Conservation (phyloP, 169 alveolate genomes). For the Eimeria necatrix region DNA sequence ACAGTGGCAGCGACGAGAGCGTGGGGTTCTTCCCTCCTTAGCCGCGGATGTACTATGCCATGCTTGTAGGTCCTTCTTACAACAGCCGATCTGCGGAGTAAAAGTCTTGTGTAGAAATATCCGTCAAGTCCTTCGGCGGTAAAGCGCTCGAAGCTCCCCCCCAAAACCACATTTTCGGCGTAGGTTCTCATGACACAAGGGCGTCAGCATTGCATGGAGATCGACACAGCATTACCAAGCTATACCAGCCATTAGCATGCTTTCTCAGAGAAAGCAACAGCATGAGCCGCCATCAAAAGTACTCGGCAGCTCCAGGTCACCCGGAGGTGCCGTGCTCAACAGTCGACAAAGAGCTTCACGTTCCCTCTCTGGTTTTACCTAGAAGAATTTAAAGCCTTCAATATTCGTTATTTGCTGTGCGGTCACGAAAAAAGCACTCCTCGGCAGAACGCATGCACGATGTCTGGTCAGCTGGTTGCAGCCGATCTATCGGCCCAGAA, state of each 20-base stretch:
- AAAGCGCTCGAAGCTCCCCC: conserved; percentile 68
- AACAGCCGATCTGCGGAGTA: conserved; percentile 60
- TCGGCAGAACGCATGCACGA: too few relatives aligned
- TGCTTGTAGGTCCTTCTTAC: background rate
- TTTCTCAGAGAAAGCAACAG: background rate
- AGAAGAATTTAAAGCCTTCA: background rate
- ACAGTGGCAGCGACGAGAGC: background rate
- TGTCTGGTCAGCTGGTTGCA: too few relatives aligned
- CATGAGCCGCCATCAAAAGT: background rate
- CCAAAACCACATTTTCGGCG: conserved; percentile 63
- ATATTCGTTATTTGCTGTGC: too few relatives aligned
- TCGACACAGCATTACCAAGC: background rate
- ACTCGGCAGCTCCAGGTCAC: background rate
- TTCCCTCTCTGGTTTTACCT: too few relatives aligned
- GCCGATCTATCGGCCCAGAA: background rate
- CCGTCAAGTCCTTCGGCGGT: conserved; percentile 41
- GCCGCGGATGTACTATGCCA: background rate
- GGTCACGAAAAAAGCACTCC: too few relatives aligned
- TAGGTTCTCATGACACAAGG: conserved; percentile 16
- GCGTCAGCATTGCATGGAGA: background rate
- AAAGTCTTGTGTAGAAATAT: conserved; percentile 50
- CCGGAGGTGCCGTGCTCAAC: too few relatives aligned
- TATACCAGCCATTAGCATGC: background rate
- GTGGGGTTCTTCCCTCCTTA: too few relatives aligned
- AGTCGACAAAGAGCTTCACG: too few relatives aligned